Evolutionary conservation across 345 rosid genomes (phyloP).

Genomic region (Heritiera fomes): DNA sequence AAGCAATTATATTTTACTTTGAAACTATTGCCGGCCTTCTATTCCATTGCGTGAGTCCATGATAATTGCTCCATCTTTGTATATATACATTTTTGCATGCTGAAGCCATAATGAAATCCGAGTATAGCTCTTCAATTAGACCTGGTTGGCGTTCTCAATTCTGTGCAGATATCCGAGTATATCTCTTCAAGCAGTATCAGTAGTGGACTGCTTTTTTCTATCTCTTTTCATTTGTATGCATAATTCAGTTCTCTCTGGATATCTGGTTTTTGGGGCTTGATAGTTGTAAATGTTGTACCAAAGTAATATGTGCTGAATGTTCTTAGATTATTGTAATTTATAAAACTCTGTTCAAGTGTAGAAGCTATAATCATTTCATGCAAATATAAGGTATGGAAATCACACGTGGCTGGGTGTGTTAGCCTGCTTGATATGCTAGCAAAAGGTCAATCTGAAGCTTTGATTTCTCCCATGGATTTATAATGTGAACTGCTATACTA

Average conservation of each 20-base stretch:
- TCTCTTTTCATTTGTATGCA: not conserved
- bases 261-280: not conserved
- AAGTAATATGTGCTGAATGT: not conserved
- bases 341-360: not conserved
- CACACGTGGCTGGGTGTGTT: no score
- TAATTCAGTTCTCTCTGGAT: not conserved
- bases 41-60: not conserved
- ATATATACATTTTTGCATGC: slow-evolving; percentile 36
- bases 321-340: not conserved
- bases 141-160: not conserved
- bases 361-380: not conserved
- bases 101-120: slow-evolving; percentile 32
- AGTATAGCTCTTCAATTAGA: not conserved
- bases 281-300: not conserved
- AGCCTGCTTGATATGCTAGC: no score
- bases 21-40: not conserved
- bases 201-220: not conserved
- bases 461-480: no score
- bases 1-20: not conserved
- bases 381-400: not conserved
- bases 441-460: no score
- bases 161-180: not conserved
- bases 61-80: slow-evolving; percentile 15
- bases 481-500: no score
- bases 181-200: not conserved